A percentile compares a stretch with the other conserved stretches of the same genome.
These are phyloP conservation scores for Candida piceae DNA, from an alignment of 805 yeast genomes.

Conservation along the genomic window DNA sequence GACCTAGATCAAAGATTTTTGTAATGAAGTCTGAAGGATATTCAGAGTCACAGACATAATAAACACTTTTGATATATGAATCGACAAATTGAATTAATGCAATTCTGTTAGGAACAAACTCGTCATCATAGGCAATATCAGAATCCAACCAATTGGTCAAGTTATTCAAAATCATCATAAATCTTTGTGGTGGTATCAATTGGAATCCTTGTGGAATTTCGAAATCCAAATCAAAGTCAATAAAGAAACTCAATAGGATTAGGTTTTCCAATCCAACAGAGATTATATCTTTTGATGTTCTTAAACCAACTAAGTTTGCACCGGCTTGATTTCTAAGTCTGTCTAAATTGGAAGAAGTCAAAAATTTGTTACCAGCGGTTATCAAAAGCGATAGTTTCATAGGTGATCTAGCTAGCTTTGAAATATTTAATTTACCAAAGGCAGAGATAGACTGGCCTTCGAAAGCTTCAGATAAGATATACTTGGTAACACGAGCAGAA, in stretches of 20 bases:
- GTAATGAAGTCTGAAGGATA: slow-evolving; percentile 26
- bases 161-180: slow-evolving; percentile 54
- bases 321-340: slow-evolving; percentile 56
- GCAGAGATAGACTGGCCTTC: slow-evolving; percentile 20
- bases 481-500: slow-evolving; percentile 31
- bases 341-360: slow-evolving; percentile 36
- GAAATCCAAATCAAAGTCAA: slow-evolving; percentile 30
- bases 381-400: slow-evolving; percentile 33
- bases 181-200: slow-evolving; percentile 60
- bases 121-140: slow-evolving; percentile 53
- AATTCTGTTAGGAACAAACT: slow-evolving; percentile 47
- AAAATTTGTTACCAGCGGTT: slow-evolving; percentile 31
- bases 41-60: slow-evolving; percentile 22
- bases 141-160: slow-evolving; percentile 56
- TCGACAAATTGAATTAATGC: slow-evolving; percentile 42
- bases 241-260: slow-evolving; percentile 40
- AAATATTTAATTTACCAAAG: slow-evolving; percentile 27
- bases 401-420: slow-evolving; percentile 29
- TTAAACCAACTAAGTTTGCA: slow-evolving; percentile 59
- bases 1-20: slow-evolving; percentile 34
- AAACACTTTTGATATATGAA: slow-evolving; percentile 27
- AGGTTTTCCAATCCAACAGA: slow-evolving; percentile 42
- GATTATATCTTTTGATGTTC: slow-evolving; percentile 34
- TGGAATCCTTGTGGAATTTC: slow-evolving; percentile 22
- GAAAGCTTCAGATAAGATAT: slow-evolving; percentile 26